Conservation (phyloP, 148 eudicot species). For the Rheum nobile region DNA sequence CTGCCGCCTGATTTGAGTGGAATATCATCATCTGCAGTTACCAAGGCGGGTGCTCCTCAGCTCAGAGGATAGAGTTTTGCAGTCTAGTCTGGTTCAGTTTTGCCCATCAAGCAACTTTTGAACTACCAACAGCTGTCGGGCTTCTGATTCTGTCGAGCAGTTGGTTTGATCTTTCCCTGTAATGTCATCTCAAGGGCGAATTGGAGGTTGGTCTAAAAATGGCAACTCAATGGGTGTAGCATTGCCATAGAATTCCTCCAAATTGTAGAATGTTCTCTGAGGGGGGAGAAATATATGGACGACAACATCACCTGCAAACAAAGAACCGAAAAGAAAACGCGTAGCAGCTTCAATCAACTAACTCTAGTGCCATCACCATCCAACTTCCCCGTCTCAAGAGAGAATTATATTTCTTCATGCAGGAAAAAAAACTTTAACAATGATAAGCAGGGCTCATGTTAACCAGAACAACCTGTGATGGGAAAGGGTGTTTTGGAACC, state of each 20-base stretch:
- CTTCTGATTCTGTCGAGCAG: neutral
- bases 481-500: too few relatives aligned
- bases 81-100: neutral
- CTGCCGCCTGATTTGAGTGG: neutral
- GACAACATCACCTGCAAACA: slow-evolving; percentile 76
- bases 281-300: slow-evolving; percentile 86
- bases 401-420: neutral
- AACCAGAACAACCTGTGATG: too few relatives aligned
- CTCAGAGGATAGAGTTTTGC: neutral
- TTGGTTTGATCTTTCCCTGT: neutral
- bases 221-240: slow-evolving; percentile 78
- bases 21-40: neutral
- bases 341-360: neutral
- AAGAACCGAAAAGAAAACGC: neutral
- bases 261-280: slow-evolving; percentile 68
- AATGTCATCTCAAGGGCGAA: slow-evolving; percentile 13
- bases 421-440: neutral
- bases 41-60: neutral
- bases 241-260: slow-evolving; percentile 94
- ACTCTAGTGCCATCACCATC: neutral
- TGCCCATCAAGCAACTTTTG: neutral
- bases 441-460: too few relatives aligned
- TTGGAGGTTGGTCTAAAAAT: slow-evolving; percentile 65
- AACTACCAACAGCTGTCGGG: neutral
- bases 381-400: neutral